phyloP scores from a whole-genome alignment of 129 eudicot species.

The sunflower (Helianthus annuus) region HanXRQr2.0-SUNRISE NC_035449.2:17801005-17801504 shows the following conservation, averaged over 20 bases:
- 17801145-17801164: constrained; percentile 78
- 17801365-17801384: too few species aligned
- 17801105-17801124: constrained; percentile 56
- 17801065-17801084: constrained; percentile 75
- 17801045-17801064: constrained; percentile 94
- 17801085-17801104: constrained; percentile 74
- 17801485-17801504: too few species aligned
- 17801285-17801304: too few species aligned
- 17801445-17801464: too few species aligned
- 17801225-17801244: constrained; percentile 49
- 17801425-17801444: too few species aligned
- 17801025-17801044: constrained; percentile 65
- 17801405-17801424: too few species aligned
- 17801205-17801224: constrained; percentile 83
- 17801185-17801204: constrained; percentile 83
- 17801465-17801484: too few species aligned
- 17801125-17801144: constrained; percentile 62
- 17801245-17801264: neutral
- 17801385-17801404: too few species aligned
- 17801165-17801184: constrained; percentile 69
- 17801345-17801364: too few species aligned
- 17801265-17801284: too few species aligned
- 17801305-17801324: too few species aligned
- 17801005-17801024: constrained; percentile 81
- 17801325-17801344: too few species aligned